Percentiles rank a stretch among this genome's conserved stretches.
Evolutionary conservation across 1,139 yeast genomes (phyloP).

Genomic region (Lodderomyces orthopsilosis): DNA sequence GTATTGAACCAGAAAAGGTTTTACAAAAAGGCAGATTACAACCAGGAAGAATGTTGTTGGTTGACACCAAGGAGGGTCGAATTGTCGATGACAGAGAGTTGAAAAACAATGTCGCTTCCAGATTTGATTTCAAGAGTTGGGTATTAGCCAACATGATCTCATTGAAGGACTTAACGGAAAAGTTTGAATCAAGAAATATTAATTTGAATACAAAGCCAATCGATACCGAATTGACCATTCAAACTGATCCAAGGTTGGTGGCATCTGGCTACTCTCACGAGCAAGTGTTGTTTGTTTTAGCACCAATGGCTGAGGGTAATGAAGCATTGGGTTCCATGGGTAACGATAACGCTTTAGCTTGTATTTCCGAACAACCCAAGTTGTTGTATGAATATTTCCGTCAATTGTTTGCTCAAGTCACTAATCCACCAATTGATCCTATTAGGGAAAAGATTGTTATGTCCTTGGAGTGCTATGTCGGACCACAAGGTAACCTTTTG

Average conservation of each 20-base stretch:
- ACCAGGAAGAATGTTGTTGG: slow-evolving; percentile 95
- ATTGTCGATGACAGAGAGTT: slow-evolving; percentile 91
- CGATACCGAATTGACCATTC: slow-evolving; percentile 43
- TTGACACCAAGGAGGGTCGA: slow-evolving; percentile 89
- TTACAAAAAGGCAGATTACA: slow-evolving; percentile 90
- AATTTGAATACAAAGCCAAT: slow-evolving; percentile 26
- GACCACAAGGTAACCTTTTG: slow-evolving; percentile 94
- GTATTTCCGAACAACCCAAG: slow-evolving; percentile 90
- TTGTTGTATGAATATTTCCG: slow-evolving; percentile 91
- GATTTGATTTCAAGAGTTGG: slow-evolving; percentile 94
- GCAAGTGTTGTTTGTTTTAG: slow-evolving; percentile 77
- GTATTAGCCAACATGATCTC: slow-evolving; percentile 80
- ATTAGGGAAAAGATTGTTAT: slow-evolving; percentile 95
- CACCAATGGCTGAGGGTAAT: slow-evolving; percentile 95
- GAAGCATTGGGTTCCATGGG: slow-evolving; percentile 99
- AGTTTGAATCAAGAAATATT: slow-evolving; percentile 52
- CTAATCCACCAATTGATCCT: slow-evolving; percentile 98
- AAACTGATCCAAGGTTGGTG: slow-evolving; percentile 76
- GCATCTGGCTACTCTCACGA: slow-evolving; percentile 94
- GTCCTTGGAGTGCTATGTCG: slow-evolving; percentile 95
- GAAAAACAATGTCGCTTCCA: slow-evolving; percentile 75
- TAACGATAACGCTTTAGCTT: slow-evolving; percentile 95
- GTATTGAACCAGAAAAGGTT: slow-evolving; percentile 77
- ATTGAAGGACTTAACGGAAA: slow-evolving; percentile 67
- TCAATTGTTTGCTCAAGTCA: slow-evolving; percentile 95